A percentile compares a stretch with the other conserved stretches of the same genome.
phyloP scores from a whole-genome alignment of 176 grass and related monocot species.

The Triticum dicoccoides region DNA sequence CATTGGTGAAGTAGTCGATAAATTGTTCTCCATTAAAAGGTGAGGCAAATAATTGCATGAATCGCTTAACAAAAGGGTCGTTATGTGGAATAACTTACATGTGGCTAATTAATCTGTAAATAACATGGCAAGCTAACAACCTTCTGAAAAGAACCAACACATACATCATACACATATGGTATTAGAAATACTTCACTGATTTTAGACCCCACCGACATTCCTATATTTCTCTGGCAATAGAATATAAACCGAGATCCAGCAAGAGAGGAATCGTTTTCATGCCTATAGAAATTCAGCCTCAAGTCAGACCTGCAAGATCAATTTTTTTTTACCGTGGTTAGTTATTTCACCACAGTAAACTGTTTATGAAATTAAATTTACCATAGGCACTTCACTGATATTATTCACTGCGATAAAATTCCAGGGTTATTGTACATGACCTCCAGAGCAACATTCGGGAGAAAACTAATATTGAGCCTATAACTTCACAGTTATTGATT shows the following conservation, averaged over 20 bases:
- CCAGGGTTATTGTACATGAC: too few species aligned
- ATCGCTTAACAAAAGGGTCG: background rate
- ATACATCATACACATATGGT: background rate
- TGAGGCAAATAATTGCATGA: background rate
- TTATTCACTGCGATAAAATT: too few species aligned
- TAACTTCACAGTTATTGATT: too few species aligned
- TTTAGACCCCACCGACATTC: background rate
- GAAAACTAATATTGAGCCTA: too few species aligned
- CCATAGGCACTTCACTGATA: background rate
- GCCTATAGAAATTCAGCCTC: background rate
- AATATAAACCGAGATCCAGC: background rate
- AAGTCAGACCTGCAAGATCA: background rate
- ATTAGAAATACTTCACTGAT: background rate
- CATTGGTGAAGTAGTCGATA: too few species aligned
- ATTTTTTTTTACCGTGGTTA: background rate
- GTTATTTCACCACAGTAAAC: background rate
- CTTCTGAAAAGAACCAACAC: background rate
- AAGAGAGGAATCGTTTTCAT: too few species aligned
- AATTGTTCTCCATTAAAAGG: background rate
- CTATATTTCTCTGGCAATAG: background rate
- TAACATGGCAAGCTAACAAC: background rate
- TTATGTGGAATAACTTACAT: background rate
- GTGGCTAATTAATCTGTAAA: background rate
- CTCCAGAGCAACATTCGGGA: too few species aligned
- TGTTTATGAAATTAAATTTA: background rate